These are phyloP conservation scores for Bryoerythrophyllum caledonicum DNA, from an alignment of 225 moss, liverwort and hornwort species.

Conservation along the genomic window DNA sequence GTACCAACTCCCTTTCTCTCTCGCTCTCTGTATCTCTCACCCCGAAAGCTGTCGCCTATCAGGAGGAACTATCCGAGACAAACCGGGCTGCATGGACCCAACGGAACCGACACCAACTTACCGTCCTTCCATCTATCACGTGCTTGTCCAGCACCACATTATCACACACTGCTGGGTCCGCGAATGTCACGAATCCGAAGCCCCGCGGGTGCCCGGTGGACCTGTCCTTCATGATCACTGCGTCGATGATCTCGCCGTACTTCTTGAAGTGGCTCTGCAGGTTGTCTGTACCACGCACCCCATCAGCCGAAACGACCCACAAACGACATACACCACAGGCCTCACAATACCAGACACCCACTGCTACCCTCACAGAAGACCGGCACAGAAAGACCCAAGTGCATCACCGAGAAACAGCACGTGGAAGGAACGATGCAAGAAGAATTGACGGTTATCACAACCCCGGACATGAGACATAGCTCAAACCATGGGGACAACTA, in stretches of 20 bases:
- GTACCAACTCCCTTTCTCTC: constrained; percentile 25
- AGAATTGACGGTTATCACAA: background rate
- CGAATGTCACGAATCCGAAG: constrained; percentile 97
- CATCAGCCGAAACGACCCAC: background rate
- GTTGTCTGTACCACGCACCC: constrained; percentile 31
- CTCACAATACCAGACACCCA: background rate
- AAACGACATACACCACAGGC: background rate
- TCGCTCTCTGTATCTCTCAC: constrained; percentile 22
- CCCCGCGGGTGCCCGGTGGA: constrained; percentile 98
- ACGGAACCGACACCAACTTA: constrained; percentile 41
- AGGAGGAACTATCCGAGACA: constrained; percentile 32
- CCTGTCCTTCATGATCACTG: constrained; percentile 98
- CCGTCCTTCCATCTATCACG: constrained; percentile 97
- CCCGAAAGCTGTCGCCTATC: constrained; percentile 32
- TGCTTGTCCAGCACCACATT: constrained; percentile 98
- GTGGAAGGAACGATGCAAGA: background rate
- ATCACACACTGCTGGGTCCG: constrained; percentile 86
- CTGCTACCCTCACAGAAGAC: background rate
- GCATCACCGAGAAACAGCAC: no score
- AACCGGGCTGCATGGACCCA: constrained; percentile 12
- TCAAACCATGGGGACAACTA: background rate
- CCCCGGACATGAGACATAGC: no score
- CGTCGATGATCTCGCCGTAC: constrained; percentile 98
- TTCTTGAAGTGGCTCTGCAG: constrained; percentile 91
- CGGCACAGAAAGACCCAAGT: background rate